phyloP scores from a whole-genome alignment of 306 rosid species.

The Argentina anserina region DNA sequence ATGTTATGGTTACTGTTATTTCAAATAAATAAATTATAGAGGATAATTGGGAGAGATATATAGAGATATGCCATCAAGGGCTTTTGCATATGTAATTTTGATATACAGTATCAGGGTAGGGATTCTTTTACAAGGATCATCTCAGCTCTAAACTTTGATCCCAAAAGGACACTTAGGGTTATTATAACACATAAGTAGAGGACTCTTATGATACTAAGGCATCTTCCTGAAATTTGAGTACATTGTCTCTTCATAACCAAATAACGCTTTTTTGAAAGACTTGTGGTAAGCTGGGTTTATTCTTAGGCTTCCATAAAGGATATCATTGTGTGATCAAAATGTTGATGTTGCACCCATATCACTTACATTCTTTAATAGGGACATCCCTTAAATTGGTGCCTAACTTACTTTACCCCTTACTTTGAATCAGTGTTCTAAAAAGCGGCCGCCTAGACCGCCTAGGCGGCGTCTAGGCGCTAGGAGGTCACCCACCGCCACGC shows the following conservation, averaged over 20 bases:
- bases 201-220: background rate
- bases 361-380: background rate
- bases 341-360: background rate
- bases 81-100: background rate
- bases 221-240: background rate
- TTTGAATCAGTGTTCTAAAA: too few species aligned
- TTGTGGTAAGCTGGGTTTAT: background rate
- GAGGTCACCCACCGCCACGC: too few species aligned
- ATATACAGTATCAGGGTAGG: background rate
- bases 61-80: background rate
- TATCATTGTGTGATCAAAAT: background rate
- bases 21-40: background rate
- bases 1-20: background rate
- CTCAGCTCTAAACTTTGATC: background rate
- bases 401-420: background rate
- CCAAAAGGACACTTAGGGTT: background rate
- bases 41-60: background rate
- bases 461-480: too few species aligned
- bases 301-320: background rate
- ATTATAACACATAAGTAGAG: background rate
- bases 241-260: background rate
- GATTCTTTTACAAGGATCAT: background rate
- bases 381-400: background rate
- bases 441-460: too few species aligned
- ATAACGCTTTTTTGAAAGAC: background rate